A percentile compares a stretch with the other conserved stretches of the same genome.
phyloP scores from a whole-genome alignment of 441 rosid species.

The Populus trichocarpa region DNA sequence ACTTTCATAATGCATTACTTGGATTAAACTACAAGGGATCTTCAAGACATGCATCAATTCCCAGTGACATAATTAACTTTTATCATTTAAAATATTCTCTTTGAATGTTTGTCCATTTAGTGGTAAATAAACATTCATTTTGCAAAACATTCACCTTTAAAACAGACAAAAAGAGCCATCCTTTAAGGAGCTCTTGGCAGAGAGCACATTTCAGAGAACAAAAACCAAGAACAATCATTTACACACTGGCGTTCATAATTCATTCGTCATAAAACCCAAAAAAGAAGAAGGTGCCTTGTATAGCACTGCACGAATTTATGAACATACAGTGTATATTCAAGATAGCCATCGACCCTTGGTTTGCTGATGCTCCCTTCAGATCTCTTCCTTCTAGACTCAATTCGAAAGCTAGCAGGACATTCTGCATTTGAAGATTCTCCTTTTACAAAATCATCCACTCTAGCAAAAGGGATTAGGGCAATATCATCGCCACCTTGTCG shows the following conservation, averaged over 20 bases:
- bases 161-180: neutral
- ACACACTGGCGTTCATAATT: neutral
- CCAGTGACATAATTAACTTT: neutral
- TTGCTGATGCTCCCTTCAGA: slow-evolving; percentile 48
- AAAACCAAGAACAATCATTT: neutral
- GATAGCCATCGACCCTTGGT: slow-evolving; percentile 60
- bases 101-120: neutral
- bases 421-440: slow-evolving; percentile 52
- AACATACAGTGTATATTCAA: slow-evolving; percentile 53
- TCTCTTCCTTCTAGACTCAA: slow-evolving; percentile 59
- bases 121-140: neutral
- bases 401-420: slow-evolving; percentile 51
- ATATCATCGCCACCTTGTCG: slow-evolving; percentile 59
- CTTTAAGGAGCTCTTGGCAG: slow-evolving; percentile 1
- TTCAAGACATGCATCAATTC: neutral
- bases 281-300: slow-evolving; percentile 11
- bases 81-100: neutral
- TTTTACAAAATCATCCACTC: slow-evolving; percentile 58
- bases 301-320: neutral
- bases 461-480: slow-evolving; percentile 50
- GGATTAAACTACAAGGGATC: neutral
- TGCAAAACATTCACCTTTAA: neutral
- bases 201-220: neutral
- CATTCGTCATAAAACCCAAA: slow-evolving; percentile 2
- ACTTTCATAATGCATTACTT: slow-evolving; percentile 3